Percentiles rank a stretch among this genome's conserved stretches.
These are phyloP conservation scores for Gentiana dahurica DNA, from an alignment of 257 asterid species.

Conservation along the genomic window DNA sequence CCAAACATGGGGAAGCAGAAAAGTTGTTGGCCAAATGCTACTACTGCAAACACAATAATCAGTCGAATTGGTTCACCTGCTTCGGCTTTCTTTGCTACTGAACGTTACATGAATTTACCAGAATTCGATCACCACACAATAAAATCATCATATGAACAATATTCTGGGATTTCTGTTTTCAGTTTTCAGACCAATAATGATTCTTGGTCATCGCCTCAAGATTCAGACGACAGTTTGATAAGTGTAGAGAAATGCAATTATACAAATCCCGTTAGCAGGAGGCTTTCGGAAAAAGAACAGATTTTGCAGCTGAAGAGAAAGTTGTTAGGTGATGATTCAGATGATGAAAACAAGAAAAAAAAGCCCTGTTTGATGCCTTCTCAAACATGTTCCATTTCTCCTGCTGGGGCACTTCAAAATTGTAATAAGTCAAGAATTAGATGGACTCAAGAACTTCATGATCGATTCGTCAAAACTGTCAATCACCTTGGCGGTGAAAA, in stretches of 20 bases:
- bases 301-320: conserved; percentile 40
- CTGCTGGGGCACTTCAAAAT: conserved; percentile 19
- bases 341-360: conserved; percentile 19
- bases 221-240: conserved; percentile 9
- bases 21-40: conserved; percentile 14
- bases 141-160: conserved; percentile 7
- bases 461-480: conserved; percentile 70
- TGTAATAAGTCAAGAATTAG: conserved; percentile 58
- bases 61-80: conserved; percentile 55
- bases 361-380: conserved; percentile 15
- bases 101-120: conserved; percentile 39
- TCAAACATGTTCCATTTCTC: conserved; percentile 1
- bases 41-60: conserved; percentile 30
- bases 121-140: conserved; percentile 21
- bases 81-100: conserved; percentile 41
- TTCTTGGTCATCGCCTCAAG: conserved; percentile 7
- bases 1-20: conserved; percentile 12
- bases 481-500: conserved; percentile 81
- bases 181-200: conserved; percentile 13
- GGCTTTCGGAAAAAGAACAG: conserved; percentile 41
- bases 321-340: conserved; percentile 45
- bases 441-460: conserved; percentile 91
- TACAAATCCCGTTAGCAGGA: conserved; percentile 34
- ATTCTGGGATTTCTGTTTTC: conserved; percentile 6
- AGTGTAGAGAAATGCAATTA: conserved; percentile 14